Conservation (phyloP, 2,329 filamentous ascomycete species). For the Epichloe gansuensis region DNA sequence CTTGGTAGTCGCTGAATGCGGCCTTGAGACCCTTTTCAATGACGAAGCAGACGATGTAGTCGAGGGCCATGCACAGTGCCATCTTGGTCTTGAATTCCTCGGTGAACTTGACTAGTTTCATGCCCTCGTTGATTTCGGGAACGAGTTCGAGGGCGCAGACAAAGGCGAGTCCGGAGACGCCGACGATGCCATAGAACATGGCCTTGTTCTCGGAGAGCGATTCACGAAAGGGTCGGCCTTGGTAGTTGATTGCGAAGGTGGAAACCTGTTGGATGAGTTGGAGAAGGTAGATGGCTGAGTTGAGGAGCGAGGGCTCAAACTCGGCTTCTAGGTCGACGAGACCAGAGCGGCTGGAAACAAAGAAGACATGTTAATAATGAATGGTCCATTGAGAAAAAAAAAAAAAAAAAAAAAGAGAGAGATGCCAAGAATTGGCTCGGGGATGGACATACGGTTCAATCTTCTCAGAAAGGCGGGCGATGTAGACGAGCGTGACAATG, state of each 20-base stretch:
- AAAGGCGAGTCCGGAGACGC: conserved; percentile 83
- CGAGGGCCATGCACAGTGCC: conserved; percentile 72
- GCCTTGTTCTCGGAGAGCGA: conserved; percentile 88
- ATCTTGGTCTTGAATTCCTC: conserved; percentile 81
- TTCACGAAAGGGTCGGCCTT: conserved; percentile 94
- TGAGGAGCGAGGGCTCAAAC: conserved; percentile 85
- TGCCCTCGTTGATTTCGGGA: conserved; percentile 85
- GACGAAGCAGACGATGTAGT: conserved; percentile 76
- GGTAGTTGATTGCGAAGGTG: conserved; percentile 98
- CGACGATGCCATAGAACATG: conserved; percentile 95
- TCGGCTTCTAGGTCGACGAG: conserved; percentile 87
- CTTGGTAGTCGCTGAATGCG: conserved; percentile 79
- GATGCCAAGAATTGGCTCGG: too few relatives aligned
- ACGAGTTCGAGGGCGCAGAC: conserved; percentile 90
- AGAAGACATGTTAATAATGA: conserved; percentile 9
- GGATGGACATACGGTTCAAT: conserved; percentile 62
- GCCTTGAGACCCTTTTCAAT: conserved; percentile 80
- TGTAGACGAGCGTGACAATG: conserved; percentile 86
- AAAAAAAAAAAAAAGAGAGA: background rate
- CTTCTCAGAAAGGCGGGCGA: conserved; percentile 75
- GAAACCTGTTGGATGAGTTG: conserved; percentile 98
- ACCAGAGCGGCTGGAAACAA: conserved; percentile 30
- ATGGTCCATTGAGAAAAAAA: background rate
- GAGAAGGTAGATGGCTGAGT: conserved; percentile 91
- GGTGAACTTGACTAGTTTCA: conserved; percentile 84